These are phyloP conservation scores for Phalaenopsis equestris DNA, from an alignment of 106 monocot species.

Conservation along the genomic window DNA sequence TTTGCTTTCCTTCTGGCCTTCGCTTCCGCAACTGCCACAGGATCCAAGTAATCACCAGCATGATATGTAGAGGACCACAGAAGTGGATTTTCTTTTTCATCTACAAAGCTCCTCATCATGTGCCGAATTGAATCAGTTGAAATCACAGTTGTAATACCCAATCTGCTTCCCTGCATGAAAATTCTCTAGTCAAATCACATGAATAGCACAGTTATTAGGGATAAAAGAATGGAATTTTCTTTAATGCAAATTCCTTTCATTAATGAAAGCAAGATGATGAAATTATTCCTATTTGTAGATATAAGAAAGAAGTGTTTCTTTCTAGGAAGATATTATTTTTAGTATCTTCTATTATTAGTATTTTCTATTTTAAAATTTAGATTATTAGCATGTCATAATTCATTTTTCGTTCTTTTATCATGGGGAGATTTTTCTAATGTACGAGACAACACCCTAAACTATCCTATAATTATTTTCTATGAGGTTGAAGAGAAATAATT, in stretches of 20 bases:
- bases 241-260: background rate
- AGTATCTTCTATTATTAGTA: no score
- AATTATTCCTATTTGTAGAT: background rate
- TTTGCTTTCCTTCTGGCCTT: conserved; percentile 66
- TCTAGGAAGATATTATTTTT: no score
- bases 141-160: conserved; percentile 79
- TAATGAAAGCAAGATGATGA: background rate
- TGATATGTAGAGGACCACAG: conserved; percentile 91
- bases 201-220: background rate
- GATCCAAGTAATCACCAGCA: conserved; percentile 78
- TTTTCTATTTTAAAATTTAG: no score
- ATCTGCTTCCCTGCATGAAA: conserved; percentile 55
- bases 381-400: no score
- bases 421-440: no score
- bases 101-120: conserved; percentile 83
- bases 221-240: no score
- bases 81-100: conserved; percentile 71
- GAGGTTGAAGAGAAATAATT: no score
- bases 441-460: no score
- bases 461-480: no score
- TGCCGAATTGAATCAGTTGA: conserved; percentile 90
- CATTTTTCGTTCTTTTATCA: no score
- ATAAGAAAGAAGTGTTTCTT: background rate
- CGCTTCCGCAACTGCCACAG: conserved; percentile 69
- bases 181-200: background rate